phyloP scores from a whole-genome alignment of 1,139 yeast species.

The Diutina catenulata region DNA sequence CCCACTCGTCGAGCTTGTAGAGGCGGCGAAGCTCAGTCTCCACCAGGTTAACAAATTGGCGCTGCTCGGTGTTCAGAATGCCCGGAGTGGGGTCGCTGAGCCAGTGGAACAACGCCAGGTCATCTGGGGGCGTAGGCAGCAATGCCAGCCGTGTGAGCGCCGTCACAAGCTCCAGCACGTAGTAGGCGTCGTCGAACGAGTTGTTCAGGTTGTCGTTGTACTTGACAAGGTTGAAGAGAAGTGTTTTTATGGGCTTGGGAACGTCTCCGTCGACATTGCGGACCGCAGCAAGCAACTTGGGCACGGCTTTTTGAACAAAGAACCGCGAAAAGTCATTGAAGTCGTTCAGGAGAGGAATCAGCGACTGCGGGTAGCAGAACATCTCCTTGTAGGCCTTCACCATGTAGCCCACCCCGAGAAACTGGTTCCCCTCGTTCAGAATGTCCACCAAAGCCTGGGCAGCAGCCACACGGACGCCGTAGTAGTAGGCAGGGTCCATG shows the following conservation, averaged over 20 bases:
- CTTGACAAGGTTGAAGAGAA: constrained; percentile 60
- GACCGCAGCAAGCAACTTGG: constrained; percentile 47
- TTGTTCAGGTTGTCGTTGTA: constrained; percentile 84
- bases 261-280: constrained; percentile 55
- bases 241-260: constrained; percentile 49
- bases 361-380: constrained; percentile 59
- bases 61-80: constrained; percentile 8
- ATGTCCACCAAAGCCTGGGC: constrained; percentile 64
- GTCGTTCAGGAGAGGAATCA: constrained; percentile 69
- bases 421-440: constrained; percentile 50
- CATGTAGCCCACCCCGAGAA: constrained; percentile 64
- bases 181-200: constrained; percentile 62
- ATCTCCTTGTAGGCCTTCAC: constrained; percentile 56
- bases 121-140: constrained; percentile 11
- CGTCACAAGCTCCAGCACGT: constrained; percentile 46
- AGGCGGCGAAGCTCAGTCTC: constrained; percentile 51
- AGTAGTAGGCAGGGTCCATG: constrained; percentile 76
- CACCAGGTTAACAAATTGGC: constrained; percentile 18
- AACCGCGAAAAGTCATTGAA: constrained; percentile 59
- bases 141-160: constrained; percentile 35
- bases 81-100: constrained; percentile 2
- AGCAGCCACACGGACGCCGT: constrained; percentile 84
- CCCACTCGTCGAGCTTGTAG: constrained; percentile 76
- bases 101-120: background rate
- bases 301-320: constrained; percentile 60